These are phyloP conservation scores for Pseudogymnoascus sp. DNA, from an alignment of 2,329 filamentous ascomycete species.

Conservation along the genomic window DNA sequence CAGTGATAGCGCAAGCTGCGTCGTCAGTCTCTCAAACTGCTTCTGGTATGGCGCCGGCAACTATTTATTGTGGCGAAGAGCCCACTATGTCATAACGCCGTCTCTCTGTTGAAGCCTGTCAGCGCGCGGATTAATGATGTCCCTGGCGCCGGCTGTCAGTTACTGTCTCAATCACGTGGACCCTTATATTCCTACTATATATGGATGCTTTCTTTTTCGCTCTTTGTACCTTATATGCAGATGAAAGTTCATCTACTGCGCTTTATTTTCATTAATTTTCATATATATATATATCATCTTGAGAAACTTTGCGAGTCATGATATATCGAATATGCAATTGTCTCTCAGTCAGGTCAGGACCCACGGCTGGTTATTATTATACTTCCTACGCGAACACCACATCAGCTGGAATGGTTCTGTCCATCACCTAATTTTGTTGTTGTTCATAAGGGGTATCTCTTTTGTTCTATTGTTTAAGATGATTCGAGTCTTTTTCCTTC, in stretches of 20 bases:
- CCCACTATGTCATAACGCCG: conserved; percentile 2
- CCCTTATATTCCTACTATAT: background rate
- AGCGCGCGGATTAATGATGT: background rate
- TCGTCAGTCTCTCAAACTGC: background rate
- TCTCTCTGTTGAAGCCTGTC: background rate
- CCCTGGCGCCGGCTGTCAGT: background rate
- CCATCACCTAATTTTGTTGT: no score
- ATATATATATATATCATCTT: no score
- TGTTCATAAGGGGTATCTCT: background rate
- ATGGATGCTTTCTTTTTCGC: background rate
- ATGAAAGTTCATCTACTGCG: background rate
- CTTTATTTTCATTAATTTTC: background rate
- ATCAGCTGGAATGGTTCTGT: background rate
- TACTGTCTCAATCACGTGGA: background rate
- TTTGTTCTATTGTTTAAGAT: background rate
- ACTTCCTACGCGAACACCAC: no score
- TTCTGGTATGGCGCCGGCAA: background rate
- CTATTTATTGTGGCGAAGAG: background rate
- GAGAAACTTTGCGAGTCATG: background rate
- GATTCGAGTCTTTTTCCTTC: background rate
- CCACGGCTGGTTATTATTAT: no score
- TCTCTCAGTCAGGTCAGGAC: no score
- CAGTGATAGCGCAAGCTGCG: background rate
- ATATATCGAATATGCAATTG: background rate
- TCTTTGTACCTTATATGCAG: background rate